Evolutionary conservation across 768 basidiomycete species (phyloP).

Genomic region (Leccinum uliginosum): DNA sequence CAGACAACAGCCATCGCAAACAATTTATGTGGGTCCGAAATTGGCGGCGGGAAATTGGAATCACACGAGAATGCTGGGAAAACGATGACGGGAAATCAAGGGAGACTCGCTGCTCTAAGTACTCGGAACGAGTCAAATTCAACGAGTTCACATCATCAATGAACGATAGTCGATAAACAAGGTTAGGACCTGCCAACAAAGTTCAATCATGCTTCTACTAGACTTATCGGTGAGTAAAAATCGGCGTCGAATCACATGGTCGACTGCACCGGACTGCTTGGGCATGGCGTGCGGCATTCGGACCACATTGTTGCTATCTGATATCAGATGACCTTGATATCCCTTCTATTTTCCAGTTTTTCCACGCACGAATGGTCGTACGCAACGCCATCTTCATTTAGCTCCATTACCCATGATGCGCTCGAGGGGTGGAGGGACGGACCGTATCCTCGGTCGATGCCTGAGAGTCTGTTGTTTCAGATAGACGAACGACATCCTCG

Average conservation of each 20-base stretch:
- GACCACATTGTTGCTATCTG: background rate
- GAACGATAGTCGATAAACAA: background rate
- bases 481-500: background rate
- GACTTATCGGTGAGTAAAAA: conserved; percentile 10
- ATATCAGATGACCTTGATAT: background rate
- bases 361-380: background rate
- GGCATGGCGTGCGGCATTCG: too few species aligned
- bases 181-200: background rate
- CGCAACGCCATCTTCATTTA: background rate
- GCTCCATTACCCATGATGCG: background rate
- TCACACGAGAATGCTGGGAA: background rate
- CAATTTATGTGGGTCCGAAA: background rate
- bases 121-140: background rate
- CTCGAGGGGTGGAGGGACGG: background rate
- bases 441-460: background rate
- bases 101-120: too few species aligned
- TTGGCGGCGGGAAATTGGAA: background rate
- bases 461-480: conserved; percentile 4
- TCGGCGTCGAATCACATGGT: background rate
- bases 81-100: background rate
- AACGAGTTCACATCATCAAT: too few species aligned
- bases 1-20: background rate
- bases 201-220: background rate
- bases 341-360: background rate
- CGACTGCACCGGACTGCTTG: background rate